Base-by-base conservation (phyloP, 164 flowering plant species). In the Hamamelis virginiana region DNA sequence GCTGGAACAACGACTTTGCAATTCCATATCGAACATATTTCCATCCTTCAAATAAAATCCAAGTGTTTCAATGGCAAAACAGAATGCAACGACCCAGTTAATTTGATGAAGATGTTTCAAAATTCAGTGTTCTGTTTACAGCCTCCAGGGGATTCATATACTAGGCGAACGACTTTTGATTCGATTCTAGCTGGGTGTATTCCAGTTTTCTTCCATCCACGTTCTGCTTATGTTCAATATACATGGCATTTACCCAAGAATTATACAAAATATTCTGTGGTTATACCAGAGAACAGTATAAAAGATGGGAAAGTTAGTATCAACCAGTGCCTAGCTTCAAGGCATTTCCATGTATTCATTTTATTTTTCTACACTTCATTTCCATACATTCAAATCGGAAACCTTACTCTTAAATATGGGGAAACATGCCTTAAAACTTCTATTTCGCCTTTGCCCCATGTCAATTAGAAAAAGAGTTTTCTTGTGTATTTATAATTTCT, bases 11-110 rank as follows among this genome's bases (percentile, higher is more conserved):
- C 12, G 86, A 83, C 4, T 66, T 80, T n/a, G 81, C 74, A 0
- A 72, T 85, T 1, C 89, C 89, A 0, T 83, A 85, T 51, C 89
- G 86, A 0, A 81, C 86, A 0, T 81, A 81, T 26, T 85, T 85
- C 51, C 89, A 85, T 70, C 89, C 85, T 1, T 59, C 75, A 3
- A 80, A 14, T 2, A 70, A 64, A 1, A n/a, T 18, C 3, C 78
- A 83, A 14, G 71, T 85, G 2, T 0, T 12, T 12, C 0, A 15
- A 2, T 83, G 89, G 86, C 84, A 85, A 28, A 65, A 65, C 8
- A 64, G 21, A 19, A 63, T 85, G 70, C 66, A 75, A 51, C 64
- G n/a, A n/a, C 26, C 83, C 81, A 0, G 44, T 59, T 21, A 62
- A 63, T 41, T 57, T 74, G 23, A 56, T 78, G 19, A 70, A 26